Base-by-base conservation (phyloP, 2,329 filamentous ascomycete species). In the Colletotrichum sp. region DNA sequence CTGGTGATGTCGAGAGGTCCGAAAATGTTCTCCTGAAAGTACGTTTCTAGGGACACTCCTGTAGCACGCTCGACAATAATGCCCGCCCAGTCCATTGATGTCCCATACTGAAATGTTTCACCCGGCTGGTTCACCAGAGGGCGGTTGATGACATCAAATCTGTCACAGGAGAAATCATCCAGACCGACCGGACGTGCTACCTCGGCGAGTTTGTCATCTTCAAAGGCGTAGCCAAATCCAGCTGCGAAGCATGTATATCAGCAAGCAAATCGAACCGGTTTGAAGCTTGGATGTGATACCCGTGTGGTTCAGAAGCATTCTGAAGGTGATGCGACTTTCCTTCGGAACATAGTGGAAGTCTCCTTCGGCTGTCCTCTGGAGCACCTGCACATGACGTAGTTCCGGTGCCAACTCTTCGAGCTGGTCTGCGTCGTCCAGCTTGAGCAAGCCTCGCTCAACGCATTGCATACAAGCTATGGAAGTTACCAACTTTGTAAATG, bases 81-180 rank as follows among this genome's bases (percentile, higher is more conserved):
- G 4, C 90, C 89, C 0, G 86, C 88, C 89, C 88, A 91, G 81
- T 91, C 90, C 2, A 89, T 79, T 1, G 85, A 83, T 1, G 84
- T 77, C 0, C 88, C 86, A 74, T 91, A 91, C 76, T 84, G 82
- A 88, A 89, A 91, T 4, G 82, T 81, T 0, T 81, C 79, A 1
- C 89, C 89, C 1, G 90, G 90, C 67, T 92, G 87, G 75, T 85
- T 89, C 6, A 79, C 63, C 4, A 91, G 85, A 0, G 89, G 88
- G 13, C 86, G 83, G 12, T 76, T 76, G 75, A 85, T 83, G 0
- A 91, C 85, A 0, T 82, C 82, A 12, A 77, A 76, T 14, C 59
- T 18, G 18, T 59, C 30, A 10, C 69, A 55, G 12, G 43, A 71
- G 32, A 71, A 71, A 14, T 71, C 69, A 21, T 71, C 69, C 14